phyloP scores from a whole-genome alignment of 2,329 filamentous ascomycete species.

The Cladosporium sphaerospermum region DNA sequence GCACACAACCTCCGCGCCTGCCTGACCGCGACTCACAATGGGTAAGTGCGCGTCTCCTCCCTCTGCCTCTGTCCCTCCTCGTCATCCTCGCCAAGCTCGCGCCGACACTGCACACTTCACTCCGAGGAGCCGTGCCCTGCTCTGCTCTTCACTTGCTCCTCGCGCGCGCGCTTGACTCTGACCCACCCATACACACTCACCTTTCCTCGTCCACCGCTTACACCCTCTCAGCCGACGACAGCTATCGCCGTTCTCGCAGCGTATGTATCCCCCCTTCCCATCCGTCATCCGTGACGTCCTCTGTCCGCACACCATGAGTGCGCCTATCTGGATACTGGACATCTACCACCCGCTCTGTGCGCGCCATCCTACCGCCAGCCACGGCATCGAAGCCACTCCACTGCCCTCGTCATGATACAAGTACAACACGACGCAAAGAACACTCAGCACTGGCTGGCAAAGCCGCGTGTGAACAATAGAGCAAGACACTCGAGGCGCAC shows the following conservation, averaged over 20 bases:
- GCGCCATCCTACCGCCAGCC: not conserved
- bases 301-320: not conserved
- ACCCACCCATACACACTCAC: not conserved
- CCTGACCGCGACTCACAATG: slow-evolving; percentile 6
- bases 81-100: slow-evolving; percentile 1
- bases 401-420: too few species aligned
- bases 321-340: slow-evolving; percentile 6
- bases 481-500: too few species aligned
- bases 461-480: too few species aligned
- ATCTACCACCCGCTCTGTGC: not conserved
- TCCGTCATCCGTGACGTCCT: not conserved
- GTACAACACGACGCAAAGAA: too few species aligned
- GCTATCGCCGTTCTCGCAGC: slow-evolving; percentile 12
- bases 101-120: not conserved
- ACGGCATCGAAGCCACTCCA: not conserved
- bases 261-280: slow-evolving; percentile 3
- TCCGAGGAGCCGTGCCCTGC: not conserved
- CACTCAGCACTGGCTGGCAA: too few species aligned
- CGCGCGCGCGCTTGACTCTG: slow-evolving; percentile 8
- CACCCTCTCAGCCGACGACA: slow-evolving; percentile 12
- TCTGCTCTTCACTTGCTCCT: not conserved
- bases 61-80: not conserved
- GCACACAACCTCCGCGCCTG: slow-evolving; percentile 8
- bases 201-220: not conserved
- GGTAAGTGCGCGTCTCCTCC: slow-evolving; percentile 9